Evolutionary conservation across 75 land plant genomes (phyloP).

Genomic region (Picea glauca): DNA sequence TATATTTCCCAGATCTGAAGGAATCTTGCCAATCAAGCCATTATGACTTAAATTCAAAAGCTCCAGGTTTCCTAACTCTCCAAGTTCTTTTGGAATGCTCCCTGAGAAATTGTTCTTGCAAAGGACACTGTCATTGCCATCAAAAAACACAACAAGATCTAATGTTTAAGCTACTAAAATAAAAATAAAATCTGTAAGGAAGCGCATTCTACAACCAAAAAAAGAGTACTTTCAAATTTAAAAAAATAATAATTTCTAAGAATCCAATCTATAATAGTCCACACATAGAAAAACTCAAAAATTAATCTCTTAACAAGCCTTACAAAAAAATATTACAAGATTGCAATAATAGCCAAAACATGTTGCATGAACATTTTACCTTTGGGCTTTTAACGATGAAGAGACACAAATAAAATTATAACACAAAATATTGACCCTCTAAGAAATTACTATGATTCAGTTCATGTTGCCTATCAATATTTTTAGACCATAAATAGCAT

Average conservation of each 20-base stretch:
- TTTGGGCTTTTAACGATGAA: not conserved
- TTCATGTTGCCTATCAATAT: not conserved
- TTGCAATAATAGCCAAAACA: not conserved
- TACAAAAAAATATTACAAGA: not conserved
- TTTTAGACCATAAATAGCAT: not conserved
- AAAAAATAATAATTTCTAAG: not conserved
- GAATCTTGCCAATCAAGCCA: conserved; percentile 61
- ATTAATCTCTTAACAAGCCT: not conserved
- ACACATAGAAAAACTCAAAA: not conserved
- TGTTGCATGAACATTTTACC: not conserved
- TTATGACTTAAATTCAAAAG: conserved; percentile 68
- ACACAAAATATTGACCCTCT: not conserved
- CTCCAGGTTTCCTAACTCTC: conserved; percentile 40
- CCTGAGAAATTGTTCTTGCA: conserved; percentile 53
- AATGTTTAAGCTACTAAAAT: not conserved
- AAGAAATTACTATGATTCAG: not conserved
- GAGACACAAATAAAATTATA: not conserved
- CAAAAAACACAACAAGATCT: not conserved
- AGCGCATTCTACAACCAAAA: not conserved
- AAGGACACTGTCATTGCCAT: conserved; percentile 23
- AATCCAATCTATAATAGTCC: not conserved
- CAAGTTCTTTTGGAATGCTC: conserved; percentile 63
- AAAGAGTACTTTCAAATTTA: not conserved
- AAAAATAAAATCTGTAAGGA: not conserved
- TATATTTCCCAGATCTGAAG: conserved; percentile 51